These are phyloP conservation scores for Solanum appendiculatum DNA, from an alignment of 257 asterid genomes.

Conservation along the genomic window DNA sequence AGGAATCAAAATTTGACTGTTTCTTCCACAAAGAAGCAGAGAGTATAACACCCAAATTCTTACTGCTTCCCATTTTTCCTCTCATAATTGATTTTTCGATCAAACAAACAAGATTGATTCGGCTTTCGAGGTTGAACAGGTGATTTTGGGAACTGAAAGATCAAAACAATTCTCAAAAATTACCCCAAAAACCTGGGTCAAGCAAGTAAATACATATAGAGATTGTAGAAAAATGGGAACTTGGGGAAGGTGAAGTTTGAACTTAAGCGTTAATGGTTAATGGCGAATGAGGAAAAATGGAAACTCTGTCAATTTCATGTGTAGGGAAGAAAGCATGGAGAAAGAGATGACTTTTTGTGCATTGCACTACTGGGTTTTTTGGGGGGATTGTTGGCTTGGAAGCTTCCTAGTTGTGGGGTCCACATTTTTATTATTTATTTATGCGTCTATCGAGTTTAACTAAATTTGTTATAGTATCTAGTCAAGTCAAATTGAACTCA, in stretches of 20 bases:
- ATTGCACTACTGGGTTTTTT: background rate
- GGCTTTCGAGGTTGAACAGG: no score
- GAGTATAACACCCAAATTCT: background rate
- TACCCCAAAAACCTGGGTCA: no score
- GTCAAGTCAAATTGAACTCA: no score
- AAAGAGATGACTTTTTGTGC: background rate
- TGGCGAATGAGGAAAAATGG: background rate
- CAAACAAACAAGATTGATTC: background rate
- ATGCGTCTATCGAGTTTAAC: no score
- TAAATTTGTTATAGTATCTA: no score
- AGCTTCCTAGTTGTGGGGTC: background rate
- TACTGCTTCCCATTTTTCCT: background rate
- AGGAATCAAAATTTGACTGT: slow-evolving; percentile 18
- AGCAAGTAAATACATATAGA: no score
- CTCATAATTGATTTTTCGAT: background rate
- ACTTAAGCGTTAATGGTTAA: no score
- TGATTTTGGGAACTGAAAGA: no score
- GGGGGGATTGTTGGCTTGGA: background rate
- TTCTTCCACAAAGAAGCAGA: background rate
- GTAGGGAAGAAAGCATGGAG: background rate
- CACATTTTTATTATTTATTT: background rate
- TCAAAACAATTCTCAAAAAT: no score
- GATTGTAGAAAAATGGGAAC: no score
- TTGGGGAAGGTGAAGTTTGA: no score
- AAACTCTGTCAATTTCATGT: background rate